Conservation (phyloP, 2,329 filamentous ascomycete species). For the Botrytis medusae region DNA sequence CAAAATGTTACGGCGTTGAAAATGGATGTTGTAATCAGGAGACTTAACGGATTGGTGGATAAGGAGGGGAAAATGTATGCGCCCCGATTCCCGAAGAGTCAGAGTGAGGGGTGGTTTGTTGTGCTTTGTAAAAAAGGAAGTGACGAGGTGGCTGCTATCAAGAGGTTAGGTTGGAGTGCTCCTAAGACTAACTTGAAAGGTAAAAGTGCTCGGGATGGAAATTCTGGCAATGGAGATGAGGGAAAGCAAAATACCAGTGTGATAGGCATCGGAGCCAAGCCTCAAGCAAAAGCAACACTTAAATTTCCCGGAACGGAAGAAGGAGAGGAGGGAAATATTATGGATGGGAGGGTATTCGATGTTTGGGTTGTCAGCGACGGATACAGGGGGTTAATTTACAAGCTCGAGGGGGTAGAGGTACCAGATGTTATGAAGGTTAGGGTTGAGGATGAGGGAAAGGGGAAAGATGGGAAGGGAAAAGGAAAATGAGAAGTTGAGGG, state of each 20-base stretch:
- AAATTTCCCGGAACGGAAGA: slow-evolving; percentile 53
- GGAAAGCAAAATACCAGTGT: slow-evolving; percentile 53
- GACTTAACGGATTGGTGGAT: slow-evolving; percentile 65
- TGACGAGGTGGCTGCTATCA: slow-evolving; percentile 82
- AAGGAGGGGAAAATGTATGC: slow-evolving; percentile 77
- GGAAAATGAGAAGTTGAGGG: slow-evolving; percentile 14
- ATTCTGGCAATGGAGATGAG: slow-evolving; percentile 76
- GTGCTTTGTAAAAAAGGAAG: slow-evolving; percentile 65
- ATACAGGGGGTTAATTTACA: slow-evolving; percentile 70
- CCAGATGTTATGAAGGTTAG: slow-evolving; percentile 35
- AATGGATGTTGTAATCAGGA: slow-evolving; percentile 62
- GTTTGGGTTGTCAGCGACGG: slow-evolving; percentile 81
- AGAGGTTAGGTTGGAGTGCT: slow-evolving; percentile 73
- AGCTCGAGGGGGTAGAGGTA: slow-evolving; percentile 36
- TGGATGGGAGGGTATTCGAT: slow-evolving; percentile 61
- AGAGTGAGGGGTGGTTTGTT: slow-evolving; percentile 92
- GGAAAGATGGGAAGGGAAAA: slow-evolving; percentile 29
- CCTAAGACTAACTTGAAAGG: slow-evolving; percentile 35
- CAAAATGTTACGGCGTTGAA: slow-evolving; percentile 60
- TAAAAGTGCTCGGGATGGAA: slow-evolving; percentile 38
- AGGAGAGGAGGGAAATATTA: slow-evolving; percentile 30
- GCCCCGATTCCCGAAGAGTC: slow-evolving; percentile 87
- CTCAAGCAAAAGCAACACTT: slow-evolving; percentile 57
- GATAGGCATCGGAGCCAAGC: slow-evolving; percentile 44
- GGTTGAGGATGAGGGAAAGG: slow-evolving; percentile 24